phyloP scores from a whole-genome alignment of 2,329 filamentous ascomycete genomes.

The Penicillium sp. region DNA sequence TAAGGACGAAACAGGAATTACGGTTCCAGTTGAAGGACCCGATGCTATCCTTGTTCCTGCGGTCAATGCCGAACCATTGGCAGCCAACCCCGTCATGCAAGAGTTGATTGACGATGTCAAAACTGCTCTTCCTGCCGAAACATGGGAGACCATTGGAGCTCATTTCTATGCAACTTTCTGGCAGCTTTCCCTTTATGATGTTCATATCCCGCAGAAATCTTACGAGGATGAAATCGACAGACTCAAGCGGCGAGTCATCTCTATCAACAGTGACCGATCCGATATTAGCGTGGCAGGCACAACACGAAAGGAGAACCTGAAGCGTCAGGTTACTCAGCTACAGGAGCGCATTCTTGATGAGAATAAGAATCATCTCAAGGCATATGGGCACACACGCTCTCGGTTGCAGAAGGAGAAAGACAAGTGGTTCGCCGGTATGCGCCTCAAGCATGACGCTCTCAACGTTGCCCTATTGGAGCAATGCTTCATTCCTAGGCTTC shows the following conservation, averaged over 20 bases:
- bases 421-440: conserved; percentile 71
- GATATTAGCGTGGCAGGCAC: conserved; percentile 69
- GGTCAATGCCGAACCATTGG: conserved; percentile 43
- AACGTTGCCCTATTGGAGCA: conserved; percentile 81
- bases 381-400: conserved; percentile 65
- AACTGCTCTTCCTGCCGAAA: conserved; percentile 59
- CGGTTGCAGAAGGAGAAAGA: conserved; percentile 74
- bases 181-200: conserved; percentile 80
- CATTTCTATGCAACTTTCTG: conserved; percentile 91
- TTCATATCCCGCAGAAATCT: conserved; percentile 71
- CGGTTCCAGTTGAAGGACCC: conserved; percentile 16
- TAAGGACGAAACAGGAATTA: conserved; percentile 25
- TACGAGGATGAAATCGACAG: conserved; percentile 75
- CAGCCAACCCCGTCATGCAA: conserved; percentile 69
- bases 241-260: conserved; percentile 65
- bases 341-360: conserved; percentile 72
- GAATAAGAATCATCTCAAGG: conserved; percentile 66
- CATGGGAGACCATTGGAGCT: conserved; percentile 70
- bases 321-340: conserved; percentile 67
- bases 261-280: conserved; percentile 68
- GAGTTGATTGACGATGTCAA: conserved; percentile 70
- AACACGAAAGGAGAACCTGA: conserved; percentile 67
- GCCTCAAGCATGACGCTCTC: conserved; percentile 63
- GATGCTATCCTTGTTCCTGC: conserved; percentile 12
- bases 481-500: conserved; percentile 84